Conservation (phyloP, 1,284 basidiomycete species). For the Moesziomyces parantarcticus region DNA sequence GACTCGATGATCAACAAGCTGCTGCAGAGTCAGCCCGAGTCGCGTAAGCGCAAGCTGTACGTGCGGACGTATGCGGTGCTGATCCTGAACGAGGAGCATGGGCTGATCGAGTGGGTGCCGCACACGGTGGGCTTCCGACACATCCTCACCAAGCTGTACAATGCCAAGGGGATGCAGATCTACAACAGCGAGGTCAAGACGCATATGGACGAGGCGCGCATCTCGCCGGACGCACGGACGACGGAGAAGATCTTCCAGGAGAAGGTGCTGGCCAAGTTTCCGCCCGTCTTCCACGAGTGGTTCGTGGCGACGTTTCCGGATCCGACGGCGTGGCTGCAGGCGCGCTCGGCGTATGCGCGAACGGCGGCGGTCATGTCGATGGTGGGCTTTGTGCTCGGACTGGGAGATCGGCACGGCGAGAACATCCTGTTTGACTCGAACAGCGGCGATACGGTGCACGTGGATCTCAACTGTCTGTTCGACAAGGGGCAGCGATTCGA, state of each 20-base stretch:
- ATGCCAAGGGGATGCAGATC: constrained; percentile 61
- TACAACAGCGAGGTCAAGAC: constrained; percentile 73
- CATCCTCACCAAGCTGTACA: constrained; percentile 81
- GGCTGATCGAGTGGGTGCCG: constrained; percentile 98
- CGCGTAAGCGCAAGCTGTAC: constrained; percentile 72
- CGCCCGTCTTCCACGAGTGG: constrained; percentile 95
- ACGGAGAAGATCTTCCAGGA: constrained; percentile 74
- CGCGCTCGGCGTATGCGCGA: constrained; percentile 84
- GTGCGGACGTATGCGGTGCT: constrained; percentile 87
- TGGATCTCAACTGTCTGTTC: constrained; percentile 98
- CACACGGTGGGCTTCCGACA: constrained; percentile 88
- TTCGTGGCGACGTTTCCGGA: constrained; percentile 97
- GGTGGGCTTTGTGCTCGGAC: constrained; percentile 94
- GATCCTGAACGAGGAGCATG: constrained; percentile 95
- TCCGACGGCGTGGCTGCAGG: constrained; percentile 91
- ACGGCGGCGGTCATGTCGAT: constrained; percentile 98
- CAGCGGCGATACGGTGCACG: constrained; percentile 92
- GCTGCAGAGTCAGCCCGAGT: constrained; percentile 89
- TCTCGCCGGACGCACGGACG: constrained; percentile 69
- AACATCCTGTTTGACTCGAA: constrained; percentile 93
- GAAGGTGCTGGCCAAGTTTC: constrained; percentile 73
- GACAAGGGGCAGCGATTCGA: constrained; percentile 90
- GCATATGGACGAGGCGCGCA: constrained; percentile 75
- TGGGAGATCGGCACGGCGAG: constrained; percentile 97
- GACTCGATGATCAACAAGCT: constrained; percentile 98